A percentile compares a stretch with the other conserved stretches of the same genome.
Evolutionary conservation across 139 green algal genomes (phyloP).

Genomic region (Tetradesmus lagerheimii): DNA sequence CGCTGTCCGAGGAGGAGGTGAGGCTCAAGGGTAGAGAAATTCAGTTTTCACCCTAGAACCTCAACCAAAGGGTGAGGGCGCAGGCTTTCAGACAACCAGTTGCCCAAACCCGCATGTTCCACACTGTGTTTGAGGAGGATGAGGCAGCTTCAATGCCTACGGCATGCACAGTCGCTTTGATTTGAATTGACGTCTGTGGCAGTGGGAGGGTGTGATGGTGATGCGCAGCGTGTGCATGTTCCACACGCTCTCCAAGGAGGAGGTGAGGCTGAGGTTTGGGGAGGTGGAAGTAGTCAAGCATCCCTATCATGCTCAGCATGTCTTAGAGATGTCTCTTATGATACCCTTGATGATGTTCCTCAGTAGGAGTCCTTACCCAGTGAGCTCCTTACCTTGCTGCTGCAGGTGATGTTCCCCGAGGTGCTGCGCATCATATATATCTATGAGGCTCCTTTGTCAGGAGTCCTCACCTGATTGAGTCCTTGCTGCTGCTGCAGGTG

Average conservation of each 20-base stretch:
- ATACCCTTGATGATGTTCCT: too few relatives aligned
- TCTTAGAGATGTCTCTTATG: too few relatives aligned
- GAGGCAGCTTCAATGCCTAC: too few relatives aligned
- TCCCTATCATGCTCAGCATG: not conserved
- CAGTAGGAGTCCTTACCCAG: not conserved
- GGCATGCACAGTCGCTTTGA: too few relatives aligned
- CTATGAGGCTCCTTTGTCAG: too few relatives aligned
- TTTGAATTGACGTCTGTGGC: too few relatives aligned
- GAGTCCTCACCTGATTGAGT: not conserved
- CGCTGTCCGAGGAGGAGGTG: constrained; percentile 91
- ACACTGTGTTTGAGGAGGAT: constrained; percentile 92
- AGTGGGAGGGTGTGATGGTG: constrained; percentile 13
- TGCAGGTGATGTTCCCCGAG: not conserved
- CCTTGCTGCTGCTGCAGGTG: constrained; percentile 70
- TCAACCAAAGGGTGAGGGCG: too few relatives aligned
- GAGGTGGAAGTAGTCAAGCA: not conserved
- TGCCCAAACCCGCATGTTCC: constrained; percentile 90
- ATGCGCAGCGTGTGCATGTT: constrained; percentile 88
- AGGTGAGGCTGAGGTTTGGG: constrained; percentile 66
- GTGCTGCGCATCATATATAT: constrained; percentile 56
- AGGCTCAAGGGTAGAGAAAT: constrained; percentile 60
- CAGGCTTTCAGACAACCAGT: too few relatives aligned
- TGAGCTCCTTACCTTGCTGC: not conserved
- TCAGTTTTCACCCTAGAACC: too few relatives aligned
- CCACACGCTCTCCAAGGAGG: constrained; percentile 92